Percentiles rank a stretch among this genome's conserved stretches.
Evolutionary conservation across 2,329 filamentous ascomycete genomes (phyloP).

Genomic region (Podosphaera aphanis): DNA sequence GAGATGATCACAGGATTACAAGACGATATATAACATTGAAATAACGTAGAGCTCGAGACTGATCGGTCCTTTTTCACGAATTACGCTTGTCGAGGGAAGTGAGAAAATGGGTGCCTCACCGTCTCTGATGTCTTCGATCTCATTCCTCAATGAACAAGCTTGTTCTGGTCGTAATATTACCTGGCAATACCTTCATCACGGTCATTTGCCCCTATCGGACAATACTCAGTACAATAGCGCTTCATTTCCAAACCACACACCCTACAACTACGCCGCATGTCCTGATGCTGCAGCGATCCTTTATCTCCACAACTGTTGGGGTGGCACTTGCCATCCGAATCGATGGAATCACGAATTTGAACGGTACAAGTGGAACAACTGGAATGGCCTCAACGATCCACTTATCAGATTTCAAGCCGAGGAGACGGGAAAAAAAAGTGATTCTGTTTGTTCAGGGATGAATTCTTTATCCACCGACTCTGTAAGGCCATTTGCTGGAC

Average conservation of each 20-base stretch:
- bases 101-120: neutral
- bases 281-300: conserved; percentile 1
- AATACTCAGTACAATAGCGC: neutral
- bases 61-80: too few relatives aligned
- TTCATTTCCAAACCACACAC: neutral
- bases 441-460: too few relatives aligned
- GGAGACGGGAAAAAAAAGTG: too few relatives aligned
- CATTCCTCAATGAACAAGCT: conserved; percentile 1
- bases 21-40: too few relatives aligned
- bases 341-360: conserved; percentile 1
- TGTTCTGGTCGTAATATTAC: conserved; percentile 6
- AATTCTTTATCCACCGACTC: too few relatives aligned
- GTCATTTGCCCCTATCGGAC: neutral
- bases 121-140: conserved; percentile 1
- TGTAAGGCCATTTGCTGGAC: too few relatives aligned
- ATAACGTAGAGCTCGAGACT: too few relatives aligned
- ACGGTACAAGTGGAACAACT: conserved; percentile 2
- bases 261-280: conserved; percentile 2
- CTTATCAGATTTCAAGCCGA: neutral
- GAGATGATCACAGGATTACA: too few relatives aligned
- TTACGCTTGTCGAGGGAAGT: neutral
- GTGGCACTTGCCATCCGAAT: conserved; percentile 2
- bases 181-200: conserved; percentile 5
- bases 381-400: conserved; percentile 2
- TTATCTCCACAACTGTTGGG: conserved; percentile 2